Conservation (phyloP, 2,329 filamentous ascomycete species). For the Alternaria consortialis region DNA sequence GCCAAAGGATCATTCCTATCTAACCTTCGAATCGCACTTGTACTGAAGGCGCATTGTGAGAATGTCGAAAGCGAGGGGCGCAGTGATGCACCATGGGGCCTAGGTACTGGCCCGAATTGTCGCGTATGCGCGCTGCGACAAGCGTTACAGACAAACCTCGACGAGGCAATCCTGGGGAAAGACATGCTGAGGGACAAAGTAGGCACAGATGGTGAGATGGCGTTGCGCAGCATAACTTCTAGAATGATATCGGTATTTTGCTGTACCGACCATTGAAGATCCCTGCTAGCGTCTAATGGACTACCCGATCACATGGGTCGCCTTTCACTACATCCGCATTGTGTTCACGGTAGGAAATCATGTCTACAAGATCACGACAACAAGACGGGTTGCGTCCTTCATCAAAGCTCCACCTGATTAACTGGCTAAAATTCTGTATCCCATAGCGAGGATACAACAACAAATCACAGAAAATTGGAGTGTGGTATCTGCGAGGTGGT, state of each 20-base stretch:
- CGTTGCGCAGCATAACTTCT: conserved; percentile 2
- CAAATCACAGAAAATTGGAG: too few species aligned
- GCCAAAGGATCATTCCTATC: conserved; percentile 24
- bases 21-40: conserved; percentile 20
- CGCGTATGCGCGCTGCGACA: conserved; percentile 27
- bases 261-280: background rate
- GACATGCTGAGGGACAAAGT: conserved; percentile 29
- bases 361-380: background rate
- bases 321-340: background rate
- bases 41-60: conserved; percentile 33
- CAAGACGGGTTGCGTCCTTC: background rate
- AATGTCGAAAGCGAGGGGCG: conserved; percentile 16
- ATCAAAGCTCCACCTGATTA: background rate
- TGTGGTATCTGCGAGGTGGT: background rate
- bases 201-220: background rate
- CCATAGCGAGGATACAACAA: background rate
- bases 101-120: background rate
- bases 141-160: conserved; percentile 35
- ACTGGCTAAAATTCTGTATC: background rate
- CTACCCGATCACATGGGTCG: background rate
- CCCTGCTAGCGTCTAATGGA: background rate
- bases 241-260: conserved; percentile 17
- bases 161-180: conserved; percentile 30
- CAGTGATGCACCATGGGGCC: conserved; percentile 13
- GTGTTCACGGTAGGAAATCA: too few species aligned